phyloP scores from a whole-genome alignment of 169 alveolate species.

The Cystoisospora suis region DNA sequence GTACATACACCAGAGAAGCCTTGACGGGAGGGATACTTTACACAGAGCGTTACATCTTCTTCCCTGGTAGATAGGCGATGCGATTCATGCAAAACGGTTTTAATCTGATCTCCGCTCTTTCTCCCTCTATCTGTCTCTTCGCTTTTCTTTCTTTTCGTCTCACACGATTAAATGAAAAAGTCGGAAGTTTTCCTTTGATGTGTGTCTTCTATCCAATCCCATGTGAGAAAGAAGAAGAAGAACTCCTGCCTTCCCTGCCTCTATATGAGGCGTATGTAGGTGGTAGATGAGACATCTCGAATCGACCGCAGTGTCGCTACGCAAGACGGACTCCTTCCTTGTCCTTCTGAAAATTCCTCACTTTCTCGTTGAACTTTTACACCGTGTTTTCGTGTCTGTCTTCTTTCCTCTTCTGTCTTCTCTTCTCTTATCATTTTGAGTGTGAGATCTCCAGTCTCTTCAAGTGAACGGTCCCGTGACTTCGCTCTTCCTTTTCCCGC shows the following conservation, averaged over 20 bases:
- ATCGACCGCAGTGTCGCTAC: background rate
- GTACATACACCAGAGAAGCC: too few species aligned
- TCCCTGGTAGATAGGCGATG: too few species aligned
- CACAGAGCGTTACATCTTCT: too few species aligned
- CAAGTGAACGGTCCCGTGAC: background rate
- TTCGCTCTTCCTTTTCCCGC: background rate
- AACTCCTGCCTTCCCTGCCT: background rate
- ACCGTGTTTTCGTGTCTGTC: background rate
- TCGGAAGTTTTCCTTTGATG: too few species aligned
- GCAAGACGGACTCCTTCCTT: background rate
- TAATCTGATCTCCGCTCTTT: too few species aligned
- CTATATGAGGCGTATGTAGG: background rate
- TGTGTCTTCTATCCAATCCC: too few species aligned
- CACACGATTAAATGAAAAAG: too few species aligned
- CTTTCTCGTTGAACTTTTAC: background rate
- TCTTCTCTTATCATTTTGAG: background rate
- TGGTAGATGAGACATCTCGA: background rate
- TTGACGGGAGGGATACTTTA: too few species aligned
- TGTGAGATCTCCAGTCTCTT: background rate
- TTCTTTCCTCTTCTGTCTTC: background rate
- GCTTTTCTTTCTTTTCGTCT: too few species aligned
- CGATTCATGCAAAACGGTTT: too few species aligned
- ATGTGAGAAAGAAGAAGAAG: background rate
- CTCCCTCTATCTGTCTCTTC: too few species aligned
- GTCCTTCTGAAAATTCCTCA: background rate